Conservation (phyloP, 352 stramenopile species). For the Phytophthora vignae region DNA sequence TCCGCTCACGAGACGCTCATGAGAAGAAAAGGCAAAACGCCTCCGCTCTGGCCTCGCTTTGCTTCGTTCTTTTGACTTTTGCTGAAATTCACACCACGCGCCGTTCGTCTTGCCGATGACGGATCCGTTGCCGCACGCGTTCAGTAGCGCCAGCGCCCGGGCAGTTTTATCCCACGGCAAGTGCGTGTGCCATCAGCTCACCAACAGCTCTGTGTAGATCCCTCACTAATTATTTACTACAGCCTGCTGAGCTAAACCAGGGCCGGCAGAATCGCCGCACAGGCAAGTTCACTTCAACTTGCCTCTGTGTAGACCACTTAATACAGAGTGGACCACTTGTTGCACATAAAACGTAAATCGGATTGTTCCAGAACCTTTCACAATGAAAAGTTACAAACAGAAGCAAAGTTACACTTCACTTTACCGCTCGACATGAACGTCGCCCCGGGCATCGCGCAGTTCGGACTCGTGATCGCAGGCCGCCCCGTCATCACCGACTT, state of each 20-base stretch:
- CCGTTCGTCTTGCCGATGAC: background rate
- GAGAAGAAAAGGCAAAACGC: background rate
- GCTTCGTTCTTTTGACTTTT: background rate
- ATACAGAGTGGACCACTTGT: background rate
- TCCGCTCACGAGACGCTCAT: background rate
- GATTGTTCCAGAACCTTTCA: conserved; percentile 29
- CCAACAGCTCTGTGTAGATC: too few relatives aligned
- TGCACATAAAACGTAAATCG: background rate
- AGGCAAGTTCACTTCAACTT: too few relatives aligned
- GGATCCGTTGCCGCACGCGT: background rate
- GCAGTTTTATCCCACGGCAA: too few relatives aligned
- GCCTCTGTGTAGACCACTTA: background rate
- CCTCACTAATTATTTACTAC: too few relatives aligned
- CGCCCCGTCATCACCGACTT: conserved; percentile 76
- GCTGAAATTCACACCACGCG: background rate
- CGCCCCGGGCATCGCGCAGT: conserved; percentile 50
- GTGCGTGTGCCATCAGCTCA: too few relatives aligned
- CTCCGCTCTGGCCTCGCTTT: background rate
- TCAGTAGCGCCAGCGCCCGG: too few relatives aligned
- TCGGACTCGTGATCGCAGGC: conserved; percentile 73
- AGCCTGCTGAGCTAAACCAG: too few relatives aligned
- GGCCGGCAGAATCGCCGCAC: too few relatives aligned
- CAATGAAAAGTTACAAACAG: background rate
- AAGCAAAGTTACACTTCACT: conserved; percentile 1
- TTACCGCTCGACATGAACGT: conserved; percentile 34